Evolutionary conservation across 2,329 filamentous ascomycete genomes (phyloP).

Genomic region (Phaeosphaeria sp.): DNA sequence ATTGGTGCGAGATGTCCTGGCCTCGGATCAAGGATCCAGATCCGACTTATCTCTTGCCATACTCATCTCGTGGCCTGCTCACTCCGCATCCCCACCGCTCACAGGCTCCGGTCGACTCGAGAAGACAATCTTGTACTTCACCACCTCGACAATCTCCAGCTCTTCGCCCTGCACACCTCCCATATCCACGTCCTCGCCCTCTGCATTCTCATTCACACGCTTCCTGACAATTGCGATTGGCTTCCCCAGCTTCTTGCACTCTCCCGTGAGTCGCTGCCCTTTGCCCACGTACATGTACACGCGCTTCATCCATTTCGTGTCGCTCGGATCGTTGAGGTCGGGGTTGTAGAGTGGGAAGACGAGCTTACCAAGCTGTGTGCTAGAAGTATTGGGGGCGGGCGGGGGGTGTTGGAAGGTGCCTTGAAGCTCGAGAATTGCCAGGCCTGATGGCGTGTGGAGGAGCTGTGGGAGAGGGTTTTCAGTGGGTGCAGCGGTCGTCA

Average conservation of each 20-base stretch:
- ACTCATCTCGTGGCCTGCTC: background rate
- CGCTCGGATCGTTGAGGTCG: slow-evolving; percentile 51
- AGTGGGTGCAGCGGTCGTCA: slow-evolving; percentile 4
- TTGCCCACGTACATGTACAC: slow-evolving; percentile 88
- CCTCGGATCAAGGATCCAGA: too few species aligned
- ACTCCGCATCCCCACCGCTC: slow-evolving; percentile 28
- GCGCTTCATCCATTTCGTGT: slow-evolving; percentile 84
- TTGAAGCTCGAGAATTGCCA: slow-evolving; percentile 91
- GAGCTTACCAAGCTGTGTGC: slow-evolving; percentile 71
- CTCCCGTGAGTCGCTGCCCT: slow-evolving; percentile 87
- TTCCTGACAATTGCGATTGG: slow-evolving; percentile 78
- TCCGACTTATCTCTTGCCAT: background rate
- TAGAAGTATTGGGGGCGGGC: slow-evolving; percentile 18
- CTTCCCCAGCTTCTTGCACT: slow-evolving; percentile 84
- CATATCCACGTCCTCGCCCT: slow-evolving; percentile 25
- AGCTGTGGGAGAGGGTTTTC: slow-evolving; percentile 75
- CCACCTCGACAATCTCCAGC: slow-evolving; percentile 84
- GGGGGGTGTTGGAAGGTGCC: slow-evolving; percentile 81
- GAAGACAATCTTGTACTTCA: slow-evolving; percentile 88
- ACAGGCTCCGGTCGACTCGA: slow-evolving; percentile 86
- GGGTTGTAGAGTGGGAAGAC: slow-evolving; percentile 78
- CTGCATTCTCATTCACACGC: slow-evolving; percentile 23
- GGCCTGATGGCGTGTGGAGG: slow-evolving; percentile 85
- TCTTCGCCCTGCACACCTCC: slow-evolving; percentile 51
- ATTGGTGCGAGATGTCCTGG: background rate